phyloP scores from a whole-genome alignment of 495 filamentous ascomycete species.

The Xylaria palmicola region DNA sequence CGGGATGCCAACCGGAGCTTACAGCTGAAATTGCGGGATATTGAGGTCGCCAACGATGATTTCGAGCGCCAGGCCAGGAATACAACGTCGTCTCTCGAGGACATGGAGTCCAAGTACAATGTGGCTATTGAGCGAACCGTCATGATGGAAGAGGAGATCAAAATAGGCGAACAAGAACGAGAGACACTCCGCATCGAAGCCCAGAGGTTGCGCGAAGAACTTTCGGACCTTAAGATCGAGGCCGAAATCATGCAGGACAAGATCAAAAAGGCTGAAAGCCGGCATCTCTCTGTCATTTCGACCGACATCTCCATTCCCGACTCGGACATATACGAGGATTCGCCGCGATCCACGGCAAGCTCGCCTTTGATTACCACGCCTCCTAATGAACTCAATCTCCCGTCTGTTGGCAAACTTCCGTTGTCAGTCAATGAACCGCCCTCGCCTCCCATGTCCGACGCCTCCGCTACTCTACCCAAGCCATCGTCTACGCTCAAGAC shows the following conservation, averaged over 20 bases:
- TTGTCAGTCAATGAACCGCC: constrained; percentile 49
- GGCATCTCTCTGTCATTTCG: constrained; percentile 51
- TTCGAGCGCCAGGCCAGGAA: constrained; percentile 94
- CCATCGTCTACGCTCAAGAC: constrained; percentile 34
- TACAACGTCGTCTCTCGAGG: constrained; percentile 91
- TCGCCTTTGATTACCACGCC: constrained; percentile 72
- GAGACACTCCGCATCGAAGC: constrained; percentile 83
- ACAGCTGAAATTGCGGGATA: constrained; percentile 82
- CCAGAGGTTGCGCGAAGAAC: constrained; percentile 83
- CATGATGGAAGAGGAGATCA: constrained; percentile 93
- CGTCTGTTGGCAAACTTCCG: constrained; percentile 36
- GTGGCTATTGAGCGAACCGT: constrained; percentile 87
- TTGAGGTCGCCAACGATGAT: constrained; percentile 97
- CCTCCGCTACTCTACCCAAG: constrained; percentile 62
- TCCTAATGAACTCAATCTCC: constrained; percentile 61
- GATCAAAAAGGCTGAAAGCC: constrained; percentile 61
- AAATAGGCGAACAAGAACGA: constrained; percentile 83
- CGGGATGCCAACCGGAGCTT: constrained; percentile 80
- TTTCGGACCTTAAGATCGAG: constrained; percentile 90
- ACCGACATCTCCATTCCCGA: constrained; percentile 53
- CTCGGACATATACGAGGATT: constrained; percentile 58
- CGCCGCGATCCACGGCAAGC: constrained; percentile 62
- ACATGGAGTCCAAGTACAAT: constrained; percentile 96
- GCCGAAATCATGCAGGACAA: constrained; percentile 93
- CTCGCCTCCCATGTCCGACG: constrained; percentile 71